These are phyloP conservation scores for Herpomyces periplanetae DNA, from an alignment of 2,329 filamentous ascomycete species.

Conservation along the genomic window DNA sequence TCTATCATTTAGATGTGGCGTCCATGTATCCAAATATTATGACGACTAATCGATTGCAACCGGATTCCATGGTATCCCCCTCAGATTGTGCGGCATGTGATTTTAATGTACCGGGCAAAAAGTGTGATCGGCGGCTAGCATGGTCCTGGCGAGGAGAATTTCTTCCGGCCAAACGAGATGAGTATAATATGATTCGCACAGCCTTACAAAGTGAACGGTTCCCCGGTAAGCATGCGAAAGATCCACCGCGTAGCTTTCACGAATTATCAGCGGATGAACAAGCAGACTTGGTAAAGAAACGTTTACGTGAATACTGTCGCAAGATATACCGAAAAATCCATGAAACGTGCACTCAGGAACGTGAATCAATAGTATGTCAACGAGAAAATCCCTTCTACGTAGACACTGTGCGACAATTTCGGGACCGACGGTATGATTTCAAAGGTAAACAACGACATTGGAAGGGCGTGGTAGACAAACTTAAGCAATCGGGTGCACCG, in stretches of 20 bases:
- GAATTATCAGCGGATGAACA: conserved; percentile 52
- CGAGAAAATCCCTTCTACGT: conserved; percentile 95
- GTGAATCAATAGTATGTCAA: conserved; percentile 91
- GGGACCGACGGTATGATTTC: conserved; percentile 89
- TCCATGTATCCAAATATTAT: conserved; percentile 99
- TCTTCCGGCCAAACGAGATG: conserved; percentile 67
- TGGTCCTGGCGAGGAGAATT: conserved; percentile 98
- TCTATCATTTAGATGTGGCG: conserved; percentile 91
- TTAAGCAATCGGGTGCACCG: conserved; percentile 45
- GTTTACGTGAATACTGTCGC: conserved; percentile 65
- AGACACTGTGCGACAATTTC: conserved; percentile 72
- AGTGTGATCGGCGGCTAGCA: conserved; percentile 64
- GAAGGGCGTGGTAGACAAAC: conserved; percentile 69
- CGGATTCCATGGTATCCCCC: conserved; percentile 94
- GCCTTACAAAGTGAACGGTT: conserved; percentile 72
- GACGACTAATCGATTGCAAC: conserved; percentile 89
- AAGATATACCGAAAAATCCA: conserved; percentile 99
- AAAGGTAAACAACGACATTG: conserved; percentile 92
- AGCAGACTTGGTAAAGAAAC: conserved; percentile 36
- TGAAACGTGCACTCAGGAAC: conserved; percentile 58
- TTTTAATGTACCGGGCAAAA: conserved; percentile 89
- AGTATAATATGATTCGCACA: conserved; percentile 95
- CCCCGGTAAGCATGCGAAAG: conserved; percentile 31
- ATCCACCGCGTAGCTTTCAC: conserved; percentile 30
- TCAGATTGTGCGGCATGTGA: conserved; percentile 88